These are phyloP conservation scores for Ophioceras dolichostomum DNA, from an alignment of 2,329 filamentous ascomycete species.

Conservation along the genomic window DNA sequence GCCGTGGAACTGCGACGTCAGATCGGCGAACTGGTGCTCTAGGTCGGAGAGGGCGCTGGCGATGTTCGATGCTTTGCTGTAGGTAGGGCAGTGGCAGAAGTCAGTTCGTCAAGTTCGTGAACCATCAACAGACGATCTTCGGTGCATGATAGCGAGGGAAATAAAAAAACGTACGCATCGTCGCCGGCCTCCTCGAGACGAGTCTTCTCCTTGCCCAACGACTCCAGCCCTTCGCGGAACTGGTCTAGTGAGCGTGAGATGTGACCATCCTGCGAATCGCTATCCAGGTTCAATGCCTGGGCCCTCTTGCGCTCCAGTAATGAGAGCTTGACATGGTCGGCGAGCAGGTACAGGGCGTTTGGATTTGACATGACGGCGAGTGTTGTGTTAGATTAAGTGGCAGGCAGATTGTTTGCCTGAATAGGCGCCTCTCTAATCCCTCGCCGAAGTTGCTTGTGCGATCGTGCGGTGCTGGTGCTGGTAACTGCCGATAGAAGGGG, in stretches of 20 bases:
- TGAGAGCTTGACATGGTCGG: conserved; percentile 94
- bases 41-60: conserved; percentile 56
- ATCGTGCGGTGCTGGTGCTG: no score
- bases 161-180: conserved; percentile 34
- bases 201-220: conserved; percentile 50
- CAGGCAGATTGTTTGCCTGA: no score
- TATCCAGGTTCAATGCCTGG: conserved; percentile 65
- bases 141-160: neutral
- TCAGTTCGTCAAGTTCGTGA: no score
- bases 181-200: conserved; percentile 53
- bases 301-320: conserved; percentile 85
- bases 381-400: no score
- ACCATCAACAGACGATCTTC: no score
- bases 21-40: conserved; percentile 61
- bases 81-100: conserved; percentile 9
- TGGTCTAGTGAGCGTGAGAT: conserved; percentile 83
- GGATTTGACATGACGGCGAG: conserved; percentile 50
- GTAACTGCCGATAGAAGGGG: no score
- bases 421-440: no score
- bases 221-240: conserved; percentile 66
- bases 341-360: conserved; percentile 79
- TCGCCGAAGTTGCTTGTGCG: no score
- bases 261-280: conserved; percentile 74
- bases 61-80: conserved; percentile 34
- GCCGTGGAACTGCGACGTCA: conserved; percentile 71